Evolutionary conservation across 129 eudicot genomes (phyloP), one percentile per base, ranked within the genome.

Genomic region (Rutidosis leptorrhynchoides): DNA sequence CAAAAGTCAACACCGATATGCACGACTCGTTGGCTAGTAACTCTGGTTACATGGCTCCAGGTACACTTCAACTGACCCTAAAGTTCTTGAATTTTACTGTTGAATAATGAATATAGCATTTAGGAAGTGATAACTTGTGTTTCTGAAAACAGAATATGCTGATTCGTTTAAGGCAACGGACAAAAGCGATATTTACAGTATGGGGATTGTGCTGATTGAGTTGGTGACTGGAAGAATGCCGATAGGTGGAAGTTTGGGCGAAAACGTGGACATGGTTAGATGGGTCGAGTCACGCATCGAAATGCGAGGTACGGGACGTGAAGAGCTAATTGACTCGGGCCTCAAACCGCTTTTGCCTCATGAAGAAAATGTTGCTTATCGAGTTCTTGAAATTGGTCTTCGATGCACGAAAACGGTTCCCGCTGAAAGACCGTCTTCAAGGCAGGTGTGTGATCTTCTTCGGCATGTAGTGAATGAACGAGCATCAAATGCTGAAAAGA

Each of bases 11-110:
- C 25, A 72, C 81, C 0, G 85, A 77, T 55, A 73, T 72, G 30
- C 77, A 64, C 1, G 92, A 88, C 42, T 85, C 96, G 3, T 5
- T 78, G 27, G 67, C 94, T 17, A 93, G 87, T 11, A 93, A 86
- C 61, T 89, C 98, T 6, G 98, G 98, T 27, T 93, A 93, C 73
- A 88, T 93, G 20, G 92, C 98, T 71, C 98, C 98, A 82, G 98
- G 98, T 89, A 90, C 28, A 25, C 2, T 0, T 14, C 14, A 17
- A 29, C 12, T 21, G 42, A 11, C 60, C 0, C 0, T 40, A 23
- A 33, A 0, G 9, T n/a, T 22, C 27, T 37, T 1, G 0, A 28
- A 16, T 0, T 17, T 12, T 35, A n/a, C 27, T 33, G 12, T 26
- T 32, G 1, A 17, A 37, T 60, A 17, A 37, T 60, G 56, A 68